A percentile compares a stretch with the other conserved stretches of the same genome.
Evolutionary conservation across 805 yeast genomes (phyloP).

Genomic region (Lachancea cidri): DNA sequence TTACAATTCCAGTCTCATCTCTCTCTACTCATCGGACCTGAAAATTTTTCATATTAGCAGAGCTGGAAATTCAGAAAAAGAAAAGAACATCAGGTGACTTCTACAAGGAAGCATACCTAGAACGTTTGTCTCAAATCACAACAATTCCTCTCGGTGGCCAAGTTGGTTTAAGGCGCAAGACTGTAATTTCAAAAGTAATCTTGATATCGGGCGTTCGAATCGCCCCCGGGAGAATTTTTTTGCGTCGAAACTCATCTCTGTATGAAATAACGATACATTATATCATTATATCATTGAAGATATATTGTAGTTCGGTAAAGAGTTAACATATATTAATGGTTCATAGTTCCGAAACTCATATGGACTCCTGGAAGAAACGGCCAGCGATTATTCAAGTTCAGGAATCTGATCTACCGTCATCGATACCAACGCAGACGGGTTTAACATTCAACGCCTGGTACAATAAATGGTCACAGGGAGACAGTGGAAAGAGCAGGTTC

Average conservation of each 20-base stretch:
- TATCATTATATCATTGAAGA: too few species aligned
- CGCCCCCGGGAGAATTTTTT: slow-evolving; percentile 25
- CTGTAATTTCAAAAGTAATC: slow-evolving; percentile 21
- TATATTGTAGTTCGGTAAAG: too few species aligned
- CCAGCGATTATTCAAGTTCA: slow-evolving; percentile 76
- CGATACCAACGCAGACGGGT: slow-evolving; percentile 75
- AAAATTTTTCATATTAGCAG: neutral
- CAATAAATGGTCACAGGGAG: slow-evolving; percentile 69
- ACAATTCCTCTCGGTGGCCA: slow-evolving; percentile 28
- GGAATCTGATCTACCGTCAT: slow-evolving; percentile 47
- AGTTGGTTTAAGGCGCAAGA: slow-evolving; percentile 29
- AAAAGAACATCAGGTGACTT: too few species aligned
- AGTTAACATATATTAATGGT: too few species aligned
- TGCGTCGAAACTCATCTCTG: neutral
- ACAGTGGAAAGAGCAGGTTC: slow-evolving; percentile 36
- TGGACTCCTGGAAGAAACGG: slow-evolving; percentile 25
- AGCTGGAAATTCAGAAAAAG: too few species aligned
- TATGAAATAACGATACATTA: neutral
- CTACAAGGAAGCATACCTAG: too few species aligned
- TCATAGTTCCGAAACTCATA: neutral
- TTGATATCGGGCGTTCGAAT: slow-evolving; percentile 28
- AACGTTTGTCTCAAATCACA: too few species aligned
- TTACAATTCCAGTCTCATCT: neutral
- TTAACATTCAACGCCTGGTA: slow-evolving; percentile 84
- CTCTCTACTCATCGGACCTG: neutral